Percentiles rank a stretch among this genome's conserved stretches.
Evolutionary conservation across 768 basidiomycete genomes (phyloP).

Genomic region (Termitomyces sp.): DNA sequence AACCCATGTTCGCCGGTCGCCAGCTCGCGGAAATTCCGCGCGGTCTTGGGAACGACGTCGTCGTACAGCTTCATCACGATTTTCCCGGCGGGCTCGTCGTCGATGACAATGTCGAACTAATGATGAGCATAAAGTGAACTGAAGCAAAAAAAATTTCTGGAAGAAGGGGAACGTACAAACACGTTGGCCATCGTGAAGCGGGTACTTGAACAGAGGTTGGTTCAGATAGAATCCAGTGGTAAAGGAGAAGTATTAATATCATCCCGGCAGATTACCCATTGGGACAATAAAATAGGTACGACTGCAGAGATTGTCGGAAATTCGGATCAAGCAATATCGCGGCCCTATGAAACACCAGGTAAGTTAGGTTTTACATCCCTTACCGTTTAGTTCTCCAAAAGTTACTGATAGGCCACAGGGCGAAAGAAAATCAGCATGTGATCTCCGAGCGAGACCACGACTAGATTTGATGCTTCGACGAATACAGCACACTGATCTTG

Average conservation of each 20-base stretch:
- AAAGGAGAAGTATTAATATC: not conserved
- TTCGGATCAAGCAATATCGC: constrained; percentile 9
- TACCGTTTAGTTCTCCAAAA: not conserved
- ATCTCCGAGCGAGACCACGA: not conserved
- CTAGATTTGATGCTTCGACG: constrained; percentile 1
- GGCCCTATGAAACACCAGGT: not conserved
- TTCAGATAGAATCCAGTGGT: not conserved
- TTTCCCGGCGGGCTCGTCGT: constrained; percentile 52
- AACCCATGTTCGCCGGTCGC: constrained; percentile 60
- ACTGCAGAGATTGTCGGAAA: constrained; percentile 5
- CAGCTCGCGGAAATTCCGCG: constrained; percentile 77
- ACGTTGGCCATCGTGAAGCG: constrained; percentile 13
- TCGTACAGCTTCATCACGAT: constrained; percentile 83
- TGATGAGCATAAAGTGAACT: not conserved
- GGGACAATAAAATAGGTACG: constrained; percentile 3
- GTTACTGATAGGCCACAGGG: not conserved
- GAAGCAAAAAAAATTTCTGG: not conserved
- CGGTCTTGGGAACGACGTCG: constrained; percentile 74
- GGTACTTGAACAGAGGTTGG: not conserved
- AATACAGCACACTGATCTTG: not conserved
- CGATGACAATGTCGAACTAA: constrained; percentile 65
- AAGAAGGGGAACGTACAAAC: constrained; percentile 8
- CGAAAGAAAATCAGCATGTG: constrained; percentile 6
- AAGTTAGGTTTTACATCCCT: not conserved
- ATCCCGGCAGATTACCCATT: constrained; percentile 2